Conservation (phyloP, 2,329 filamentous ascomycete genomes). For the Podosphaera fusca region DNA sequence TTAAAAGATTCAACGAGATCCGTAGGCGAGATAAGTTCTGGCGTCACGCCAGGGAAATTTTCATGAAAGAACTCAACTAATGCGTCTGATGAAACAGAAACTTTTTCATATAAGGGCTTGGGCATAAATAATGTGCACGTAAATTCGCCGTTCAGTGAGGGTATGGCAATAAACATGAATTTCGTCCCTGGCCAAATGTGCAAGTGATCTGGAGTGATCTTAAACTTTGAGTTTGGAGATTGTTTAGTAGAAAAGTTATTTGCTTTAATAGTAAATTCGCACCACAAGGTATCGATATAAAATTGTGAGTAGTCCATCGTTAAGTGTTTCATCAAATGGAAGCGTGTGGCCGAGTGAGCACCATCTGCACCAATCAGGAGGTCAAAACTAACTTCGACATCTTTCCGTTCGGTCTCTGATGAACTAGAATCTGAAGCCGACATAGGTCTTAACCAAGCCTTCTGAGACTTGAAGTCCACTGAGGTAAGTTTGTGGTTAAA, state of each 20-base stretch:
- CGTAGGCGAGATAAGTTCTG: constrained; percentile 39
- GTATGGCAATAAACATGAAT: constrained; percentile 98
- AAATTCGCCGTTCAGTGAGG: constrained; percentile 56
- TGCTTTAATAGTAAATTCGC: constrained; percentile 67
- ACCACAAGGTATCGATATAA: constrained; percentile 95
- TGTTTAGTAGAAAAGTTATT: constrained; percentile 13
- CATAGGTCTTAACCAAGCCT: constrained; percentile 65
- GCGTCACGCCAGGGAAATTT: constrained; percentile 64
- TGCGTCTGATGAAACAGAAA: constrained; percentile 37
- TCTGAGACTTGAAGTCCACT: constrained; percentile 55
- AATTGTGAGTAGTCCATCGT: constrained; percentile 80
- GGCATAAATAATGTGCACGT: constrained; percentile 88
- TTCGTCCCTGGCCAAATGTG: constrained; percentile 92
- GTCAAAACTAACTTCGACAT: constrained; percentile 73
- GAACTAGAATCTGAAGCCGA: constrained; percentile 6
- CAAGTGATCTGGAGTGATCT: constrained; percentile 74
- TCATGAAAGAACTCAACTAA: constrained; percentile 54
- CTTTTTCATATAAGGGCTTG: constrained; percentile 37
- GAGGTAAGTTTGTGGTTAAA: constrained; percentile 89
- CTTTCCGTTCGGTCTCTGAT: constrained; percentile 18
- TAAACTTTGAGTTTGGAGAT: constrained; percentile 29
- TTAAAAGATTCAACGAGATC: constrained; percentile 55
- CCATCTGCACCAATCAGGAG: constrained; percentile 88
- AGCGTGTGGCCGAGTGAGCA: constrained; percentile 74
- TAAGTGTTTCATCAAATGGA: constrained; percentile 87